These are phyloP conservation scores for Eimeria falciformis DNA, from an alignment of 169 alveolate genomes.

Conservation along the genomic window DNA sequence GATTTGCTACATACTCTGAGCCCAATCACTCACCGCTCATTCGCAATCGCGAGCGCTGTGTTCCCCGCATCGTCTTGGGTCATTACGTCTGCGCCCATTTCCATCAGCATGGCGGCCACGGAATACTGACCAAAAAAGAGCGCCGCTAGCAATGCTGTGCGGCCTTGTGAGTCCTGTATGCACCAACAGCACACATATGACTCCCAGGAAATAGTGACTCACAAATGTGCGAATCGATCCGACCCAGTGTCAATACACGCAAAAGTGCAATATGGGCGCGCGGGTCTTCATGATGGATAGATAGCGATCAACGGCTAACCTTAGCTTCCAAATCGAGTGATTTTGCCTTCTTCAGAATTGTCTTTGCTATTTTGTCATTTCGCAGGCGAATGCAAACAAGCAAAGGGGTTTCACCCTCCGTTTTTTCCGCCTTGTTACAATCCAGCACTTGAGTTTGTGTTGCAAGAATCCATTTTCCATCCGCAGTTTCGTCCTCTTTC, in stretches of 20 bases:
- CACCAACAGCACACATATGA: neutral
- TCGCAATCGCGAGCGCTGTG: slow-evolving; percentile 73
- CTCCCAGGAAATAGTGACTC: neutral
- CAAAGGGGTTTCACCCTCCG: slow-evolving; percentile 89
- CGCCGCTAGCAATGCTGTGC: slow-evolving; percentile 79
- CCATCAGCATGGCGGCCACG: slow-evolving; percentile 78
- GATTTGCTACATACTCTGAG: too few relatives aligned
- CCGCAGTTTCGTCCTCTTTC: slow-evolving; percentile 34
- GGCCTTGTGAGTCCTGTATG: slow-evolving; percentile 76
- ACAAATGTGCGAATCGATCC: neutral
- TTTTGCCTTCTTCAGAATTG: slow-evolving; percentile 83
- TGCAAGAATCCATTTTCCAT: slow-evolving; percentile 76
- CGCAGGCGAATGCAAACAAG: slow-evolving; percentile 89
- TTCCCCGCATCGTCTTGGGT: slow-evolving; percentile 74
- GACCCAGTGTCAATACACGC: too few relatives aligned
- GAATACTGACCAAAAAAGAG: slow-evolving; percentile 77
- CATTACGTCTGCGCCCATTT: slow-evolving; percentile 79
- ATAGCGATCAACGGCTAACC: slow-evolving; percentile 9
- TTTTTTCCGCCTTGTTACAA: slow-evolving; percentile 83
- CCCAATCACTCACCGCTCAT: slow-evolving; percentile 66
- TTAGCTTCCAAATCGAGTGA: slow-evolving; percentile 80
- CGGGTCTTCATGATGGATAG: too few relatives aligned
- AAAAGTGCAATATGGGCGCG: too few relatives aligned
- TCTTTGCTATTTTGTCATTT: slow-evolving; percentile 85
- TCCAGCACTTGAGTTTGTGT: slow-evolving; percentile 80